Conservation (phyloP, 2,329 filamentous ascomycete species). For the Colletotrichum tropicale region DNA sequence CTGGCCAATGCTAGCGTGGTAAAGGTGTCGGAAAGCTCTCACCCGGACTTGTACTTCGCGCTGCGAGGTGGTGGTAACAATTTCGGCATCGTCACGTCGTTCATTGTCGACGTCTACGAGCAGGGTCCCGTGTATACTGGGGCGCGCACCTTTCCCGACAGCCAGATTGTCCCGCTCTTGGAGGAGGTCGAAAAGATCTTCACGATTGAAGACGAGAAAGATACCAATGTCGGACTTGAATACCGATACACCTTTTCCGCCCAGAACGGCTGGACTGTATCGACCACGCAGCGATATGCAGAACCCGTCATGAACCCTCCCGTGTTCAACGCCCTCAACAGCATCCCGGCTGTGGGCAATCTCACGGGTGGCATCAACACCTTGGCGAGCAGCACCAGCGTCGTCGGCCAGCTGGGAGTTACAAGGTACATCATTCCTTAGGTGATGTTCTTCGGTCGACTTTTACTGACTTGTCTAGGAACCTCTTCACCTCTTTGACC, state of each 20-base stretch:
- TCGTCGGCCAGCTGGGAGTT: background rate
- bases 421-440: no score
- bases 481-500: background rate
- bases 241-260: background rate
- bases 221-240: background rate
- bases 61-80: background rate
- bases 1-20: background rate
- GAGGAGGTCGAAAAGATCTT: background rate
- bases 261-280: background rate
- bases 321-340: background rate
- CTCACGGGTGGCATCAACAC: background rate
- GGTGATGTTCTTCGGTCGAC: no score
- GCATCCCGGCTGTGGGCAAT: background rate
- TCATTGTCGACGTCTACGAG: background rate
- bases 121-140: background rate
- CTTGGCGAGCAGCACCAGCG: background rate
- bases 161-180: background rate
- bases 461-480: background rate
- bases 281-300: background rate
- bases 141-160: background rate
- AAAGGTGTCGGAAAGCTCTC: background rate
- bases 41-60: background rate
- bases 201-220: background rate
- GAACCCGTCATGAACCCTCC: background rate
- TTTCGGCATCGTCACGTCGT: background rate